Evolutionary conservation across 768 basidiomycete species (phyloP).

Genomic region (Phlegmacium glaucopus): DNA sequence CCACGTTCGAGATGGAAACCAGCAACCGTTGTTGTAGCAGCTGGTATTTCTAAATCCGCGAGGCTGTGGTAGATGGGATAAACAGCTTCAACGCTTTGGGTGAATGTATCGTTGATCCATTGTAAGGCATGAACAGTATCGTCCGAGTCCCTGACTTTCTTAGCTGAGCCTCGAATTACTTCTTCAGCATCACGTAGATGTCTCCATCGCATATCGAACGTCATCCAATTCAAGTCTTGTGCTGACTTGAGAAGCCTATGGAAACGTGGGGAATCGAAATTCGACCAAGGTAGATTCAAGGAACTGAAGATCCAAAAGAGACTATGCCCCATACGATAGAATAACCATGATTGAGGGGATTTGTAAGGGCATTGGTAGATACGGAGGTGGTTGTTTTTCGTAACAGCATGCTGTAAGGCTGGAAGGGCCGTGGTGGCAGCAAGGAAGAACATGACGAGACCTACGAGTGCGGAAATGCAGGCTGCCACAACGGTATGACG

Average conservation of each 20-base stretch:
- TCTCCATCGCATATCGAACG: slow-evolving; percentile 29
- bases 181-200: slow-evolving; percentile 23
- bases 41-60: slow-evolving; percentile 18
- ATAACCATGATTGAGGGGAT: slow-evolving; percentile 31
- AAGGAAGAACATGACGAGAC: slow-evolving; percentile 21
- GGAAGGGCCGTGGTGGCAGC: slow-evolving; percentile 23
- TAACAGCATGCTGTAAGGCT: slow-evolving; percentile 23
- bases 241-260: slow-evolving; percentile 24
- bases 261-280: slow-evolving; percentile 19
- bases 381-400: slow-evolving; percentile 20
- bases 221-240: slow-evolving; percentile 25
- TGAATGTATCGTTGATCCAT: slow-evolving; percentile 27
- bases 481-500: slow-evolving; percentile 17
- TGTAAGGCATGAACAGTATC: slow-evolving; percentile 24
- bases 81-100: slow-evolving; percentile 25
- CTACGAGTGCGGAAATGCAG: slow-evolving; percentile 14
- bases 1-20: slow-evolving; percentile 19
- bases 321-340: slow-evolving; percentile 19
- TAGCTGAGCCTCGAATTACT: slow-evolving; percentile 20
- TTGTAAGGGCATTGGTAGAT: slow-evolving; percentile 30
- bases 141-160: slow-evolving; percentile 15
- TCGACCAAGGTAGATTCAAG: slow-evolving; percentile 20
- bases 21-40: slow-evolving; percentile 20
- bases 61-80: slow-evolving; percentile 26
- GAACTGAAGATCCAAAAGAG: slow-evolving; percentile 18